Conservation (phyloP, 208 protist species). For the Angomonas deanei region DNA sequence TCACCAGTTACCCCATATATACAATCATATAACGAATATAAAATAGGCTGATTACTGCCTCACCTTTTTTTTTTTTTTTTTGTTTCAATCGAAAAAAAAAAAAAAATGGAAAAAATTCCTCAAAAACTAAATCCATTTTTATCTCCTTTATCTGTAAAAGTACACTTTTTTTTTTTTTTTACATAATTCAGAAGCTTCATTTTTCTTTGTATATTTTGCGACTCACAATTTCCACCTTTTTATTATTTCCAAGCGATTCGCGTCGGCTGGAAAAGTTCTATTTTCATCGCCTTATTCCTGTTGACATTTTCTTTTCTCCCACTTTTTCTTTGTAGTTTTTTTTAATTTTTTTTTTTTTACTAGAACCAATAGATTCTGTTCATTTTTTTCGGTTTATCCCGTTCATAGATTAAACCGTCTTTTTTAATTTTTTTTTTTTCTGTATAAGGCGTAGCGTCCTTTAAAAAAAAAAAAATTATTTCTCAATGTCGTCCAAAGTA, state of each 20-base stretch:
- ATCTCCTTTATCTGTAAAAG: too few relatives aligned
- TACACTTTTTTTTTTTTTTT: slow-evolving; percentile 8
- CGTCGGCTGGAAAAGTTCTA: too few relatives aligned
- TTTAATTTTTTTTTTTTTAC: slow-evolving; percentile 6
- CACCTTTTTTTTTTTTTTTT: too few relatives aligned
- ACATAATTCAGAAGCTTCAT: slow-evolving; percentile 7
- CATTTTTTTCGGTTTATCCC: too few relatives aligned
- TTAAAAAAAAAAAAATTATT: background rate
- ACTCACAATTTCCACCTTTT: background rate
- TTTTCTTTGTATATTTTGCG: background rate
- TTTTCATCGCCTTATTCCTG: too few relatives aligned
- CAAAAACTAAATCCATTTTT: too few relatives aligned
- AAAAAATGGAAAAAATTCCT: background rate
- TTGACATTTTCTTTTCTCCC: background rate
- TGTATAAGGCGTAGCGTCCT: background rate
- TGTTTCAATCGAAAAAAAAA: background rate
- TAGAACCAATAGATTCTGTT: background rate
- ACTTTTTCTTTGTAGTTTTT: background rate
- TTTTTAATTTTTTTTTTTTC: slow-evolving; percentile 8
- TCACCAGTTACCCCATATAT: too few relatives aligned
- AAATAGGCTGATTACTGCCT: too few relatives aligned
- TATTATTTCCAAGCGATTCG: too few relatives aligned
- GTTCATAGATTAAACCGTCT: slow-evolving; percentile 9
- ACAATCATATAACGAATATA: too few relatives aligned
- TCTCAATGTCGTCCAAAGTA: background rate